Percentiles rank a stretch among this genome's conserved stretches.
Evolutionary conservation across 148 eudicot species (phyloP).

Genomic region (Dysphania ambrosioides): DNA sequence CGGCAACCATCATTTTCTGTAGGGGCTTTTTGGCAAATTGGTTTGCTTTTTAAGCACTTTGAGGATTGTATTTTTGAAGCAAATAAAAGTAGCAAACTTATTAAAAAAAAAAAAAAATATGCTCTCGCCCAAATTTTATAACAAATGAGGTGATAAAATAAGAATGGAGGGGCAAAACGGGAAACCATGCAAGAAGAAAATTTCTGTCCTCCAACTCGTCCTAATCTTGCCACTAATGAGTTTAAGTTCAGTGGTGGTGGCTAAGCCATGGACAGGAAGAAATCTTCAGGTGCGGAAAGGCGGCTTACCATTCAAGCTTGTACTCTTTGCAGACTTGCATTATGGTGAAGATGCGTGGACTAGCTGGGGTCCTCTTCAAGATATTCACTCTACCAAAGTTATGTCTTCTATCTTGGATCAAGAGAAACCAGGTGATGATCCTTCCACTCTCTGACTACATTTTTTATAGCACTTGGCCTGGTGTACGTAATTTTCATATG

Average conservation of each 20-base stretch:
- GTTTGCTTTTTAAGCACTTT: too few species aligned
- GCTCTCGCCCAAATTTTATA: too few species aligned
- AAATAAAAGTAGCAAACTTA: too few species aligned
- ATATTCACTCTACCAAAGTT: conserved; percentile 49
- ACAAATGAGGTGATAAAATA: not conserved
- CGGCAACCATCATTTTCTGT: too few species aligned
- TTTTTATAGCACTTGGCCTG: too few species aligned
- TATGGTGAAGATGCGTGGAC: conserved; percentile 84
- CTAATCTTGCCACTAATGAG: not conserved
- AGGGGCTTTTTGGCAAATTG: too few species aligned
- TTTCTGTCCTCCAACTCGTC: not conserved
- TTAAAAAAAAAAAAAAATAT: too few species aligned
- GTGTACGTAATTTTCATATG: too few species aligned
- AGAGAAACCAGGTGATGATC: conserved; percentile 62
- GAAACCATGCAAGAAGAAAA: not conserved
- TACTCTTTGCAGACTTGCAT: conserved; percentile 80
- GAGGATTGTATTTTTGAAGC: too few species aligned
- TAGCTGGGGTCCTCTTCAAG: conserved; percentile 78
- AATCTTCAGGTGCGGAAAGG: conserved; percentile 29
- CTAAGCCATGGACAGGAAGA: conserved; percentile 28
- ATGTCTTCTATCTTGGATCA: conserved; percentile 69
- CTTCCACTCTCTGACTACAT: too few species aligned
- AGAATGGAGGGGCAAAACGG: conserved; percentile 24
- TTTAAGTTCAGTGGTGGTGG: not conserved
- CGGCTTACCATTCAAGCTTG: too few species aligned